Evolutionary conservation across 768 basidiomycete species (phyloP), one percentile per base, ranked within the genome.

Genomic region (Hemileccinum impolitum): DNA sequence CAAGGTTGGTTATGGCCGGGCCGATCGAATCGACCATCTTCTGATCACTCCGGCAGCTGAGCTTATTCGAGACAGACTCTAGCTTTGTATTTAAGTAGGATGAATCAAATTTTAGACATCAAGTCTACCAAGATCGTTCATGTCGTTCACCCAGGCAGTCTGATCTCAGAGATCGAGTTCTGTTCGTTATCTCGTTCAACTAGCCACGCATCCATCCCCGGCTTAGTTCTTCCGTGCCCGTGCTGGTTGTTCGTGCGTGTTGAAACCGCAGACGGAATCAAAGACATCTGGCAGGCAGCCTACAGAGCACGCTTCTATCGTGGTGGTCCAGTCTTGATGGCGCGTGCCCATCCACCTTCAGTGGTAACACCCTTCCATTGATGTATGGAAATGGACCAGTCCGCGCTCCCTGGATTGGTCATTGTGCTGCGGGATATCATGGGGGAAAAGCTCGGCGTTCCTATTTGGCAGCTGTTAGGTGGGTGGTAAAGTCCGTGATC

Each of bases 381-480:
- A 23, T 6, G 23, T 23, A 23, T 6, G 23, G 23, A 23, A 23
- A 23, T 6, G 23, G 25, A 28, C n/a, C 13, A 79, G 76, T 79
- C 75, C 25, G 79, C 76, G 9, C 63, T 79, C 10, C 77, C 80
- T 2, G 82, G 83, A 0, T 64, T 87, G 26, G 83, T 86, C 63
- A 87, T 87, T 50, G 83, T 84, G 1, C 69, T 88, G 1, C 78
- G 86, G 86, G 86, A 87, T 58, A 84, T 88, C 67, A 87, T 87
- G 55, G 87, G 87, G n/a, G 86, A 85, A 67, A 81, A 79, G 30
- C 74, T 87, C 2, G 83, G 83, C 30, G 85, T 77, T 10, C 78
- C 76, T 0, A 67, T 85, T 1, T 85, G 79, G 75, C 76, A 84
- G 63, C 70, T 89, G 1, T 74, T 86, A 6, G 87, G 85, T 8